Conservation (phyloP, 2,329 filamentous ascomycete species). For the Zymoseptoria crescenta region DNA sequence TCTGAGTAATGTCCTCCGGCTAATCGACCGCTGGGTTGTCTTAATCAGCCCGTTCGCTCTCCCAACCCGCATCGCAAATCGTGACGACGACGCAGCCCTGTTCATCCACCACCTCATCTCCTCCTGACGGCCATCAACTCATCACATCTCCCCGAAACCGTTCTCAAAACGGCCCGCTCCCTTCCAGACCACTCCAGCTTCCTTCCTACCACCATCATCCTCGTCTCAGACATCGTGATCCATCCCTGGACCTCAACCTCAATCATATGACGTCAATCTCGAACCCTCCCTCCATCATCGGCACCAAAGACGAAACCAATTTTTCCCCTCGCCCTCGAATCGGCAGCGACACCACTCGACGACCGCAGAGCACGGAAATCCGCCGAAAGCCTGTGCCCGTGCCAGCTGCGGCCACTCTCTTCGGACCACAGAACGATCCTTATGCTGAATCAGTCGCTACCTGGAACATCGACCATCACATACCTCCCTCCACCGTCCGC, state of each 20-base stretch:
- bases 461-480: constrained; percentile 3
- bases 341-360: not conserved
- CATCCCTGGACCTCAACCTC: not conserved
- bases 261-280: not conserved
- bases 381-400: not conserved
- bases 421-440: constrained; percentile 4
- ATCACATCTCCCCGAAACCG: not conserved
- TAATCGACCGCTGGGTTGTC: not conserved
- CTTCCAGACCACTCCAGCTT: not conserved
- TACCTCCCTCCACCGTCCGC: not conserved
- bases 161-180: not conserved
- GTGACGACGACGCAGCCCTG: not conserved
- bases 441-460: constrained; percentile 8
- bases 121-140: not conserved
- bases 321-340: not conserved
- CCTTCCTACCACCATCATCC: not conserved
- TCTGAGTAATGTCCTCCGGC: not conserved
- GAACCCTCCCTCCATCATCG: not conserved
- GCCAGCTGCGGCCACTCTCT: not conserved
- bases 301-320: not conserved
- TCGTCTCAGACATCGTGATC: too few species aligned
- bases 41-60: not conserved
- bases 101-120: not conserved
- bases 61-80: not conserved
- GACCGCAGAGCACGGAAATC: not conserved